Evolutionary conservation across 352 stramenopile species (phyloP), one percentile per base, ranked within the genome.

Genomic region (Aphanomyces invadans): DNA sequence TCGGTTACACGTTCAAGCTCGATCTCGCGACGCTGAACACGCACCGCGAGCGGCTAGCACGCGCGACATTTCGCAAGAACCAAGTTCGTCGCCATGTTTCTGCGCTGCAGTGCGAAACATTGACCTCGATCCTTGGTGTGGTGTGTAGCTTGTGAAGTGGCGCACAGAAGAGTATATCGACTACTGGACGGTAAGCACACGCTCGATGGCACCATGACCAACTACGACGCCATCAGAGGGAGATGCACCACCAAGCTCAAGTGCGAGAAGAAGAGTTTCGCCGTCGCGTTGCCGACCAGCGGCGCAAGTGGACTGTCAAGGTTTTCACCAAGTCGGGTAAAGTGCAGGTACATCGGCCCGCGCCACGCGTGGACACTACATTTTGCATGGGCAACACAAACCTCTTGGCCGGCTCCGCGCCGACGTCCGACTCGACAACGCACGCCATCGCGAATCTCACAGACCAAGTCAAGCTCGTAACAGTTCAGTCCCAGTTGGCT

Each of bases 121-220:
- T n/a, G n/a, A n/a, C n/a, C n/a, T n/a, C n/a, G n/a, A n/a, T n/a
- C n/a, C n/a, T n/a, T n/a, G n/a, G n/a, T n/a, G n/a, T n/a, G n/a
- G 11, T 57, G 48, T 51, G 21, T 67, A 92, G 84, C 80, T 90
- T 70, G 74, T 83, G 68, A 80, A 77, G 17, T 89, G 79, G 74
- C 75, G 79, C 29, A 76, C 86, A n/a, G 84, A 92, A 73, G 81
- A 90, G 39, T 92, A 84, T 63, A 39, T 90, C 17, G 79, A 89
- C 53, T 90, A 84, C 44, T 92, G 83, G 81, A 76, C 88, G 79
- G 83, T 92, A 57, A 17, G 66, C 26, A 39, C 55, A 25, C 33
- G 44, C 10, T 29, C 23, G 23, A 15, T 32, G 5, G 57, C 10
- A 15, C 25, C n/a, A n/a, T 52, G 1, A 12, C 7, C 19, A 7